Conservation (phyloP, 2,329 filamentous ascomycete genomes). For the Fusarium cyanostomum region DNA sequence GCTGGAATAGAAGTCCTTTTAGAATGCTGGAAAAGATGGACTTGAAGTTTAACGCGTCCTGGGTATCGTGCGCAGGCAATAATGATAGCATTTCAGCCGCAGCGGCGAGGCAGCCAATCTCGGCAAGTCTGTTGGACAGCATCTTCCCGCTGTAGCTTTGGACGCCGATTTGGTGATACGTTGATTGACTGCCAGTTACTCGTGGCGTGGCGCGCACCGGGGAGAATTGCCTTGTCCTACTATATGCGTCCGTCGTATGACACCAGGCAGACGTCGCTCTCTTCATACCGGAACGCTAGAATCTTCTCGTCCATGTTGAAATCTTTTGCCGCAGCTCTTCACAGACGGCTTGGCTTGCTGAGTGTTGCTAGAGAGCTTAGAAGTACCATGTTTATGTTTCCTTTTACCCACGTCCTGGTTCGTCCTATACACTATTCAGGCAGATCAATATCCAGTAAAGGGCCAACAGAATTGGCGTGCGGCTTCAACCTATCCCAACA, state of each 20-base stretch:
- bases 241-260: background rate
- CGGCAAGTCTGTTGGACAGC: background rate
- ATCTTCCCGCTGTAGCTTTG: background rate
- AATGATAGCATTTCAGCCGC: slow-evolving; percentile 1
- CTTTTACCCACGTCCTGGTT: background rate
- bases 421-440: too few relatives aligned
- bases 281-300: background rate
- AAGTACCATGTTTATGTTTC: background rate
- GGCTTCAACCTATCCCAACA: too few relatives aligned
- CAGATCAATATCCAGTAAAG: too few relatives aligned
- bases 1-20: background rate
- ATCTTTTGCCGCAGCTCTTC: background rate
- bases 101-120: slow-evolving; percentile 3
- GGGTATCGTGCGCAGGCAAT: slow-evolving; percentile 4
- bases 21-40: slow-evolving; percentile 4
- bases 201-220: slow-evolving; percentile 1
- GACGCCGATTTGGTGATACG: background rate
- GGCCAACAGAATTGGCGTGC: too few relatives aligned
- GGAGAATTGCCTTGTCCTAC: background rate
- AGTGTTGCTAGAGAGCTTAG: background rate
- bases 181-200: background rate
- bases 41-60: background rate
- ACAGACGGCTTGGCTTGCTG: background rate
- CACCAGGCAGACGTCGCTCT: background rate
- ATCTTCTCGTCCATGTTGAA: background rate